Evolutionary conservation across 2,329 filamentous ascomycete species (phyloP).

Genomic region (Phoma sp.): DNA sequence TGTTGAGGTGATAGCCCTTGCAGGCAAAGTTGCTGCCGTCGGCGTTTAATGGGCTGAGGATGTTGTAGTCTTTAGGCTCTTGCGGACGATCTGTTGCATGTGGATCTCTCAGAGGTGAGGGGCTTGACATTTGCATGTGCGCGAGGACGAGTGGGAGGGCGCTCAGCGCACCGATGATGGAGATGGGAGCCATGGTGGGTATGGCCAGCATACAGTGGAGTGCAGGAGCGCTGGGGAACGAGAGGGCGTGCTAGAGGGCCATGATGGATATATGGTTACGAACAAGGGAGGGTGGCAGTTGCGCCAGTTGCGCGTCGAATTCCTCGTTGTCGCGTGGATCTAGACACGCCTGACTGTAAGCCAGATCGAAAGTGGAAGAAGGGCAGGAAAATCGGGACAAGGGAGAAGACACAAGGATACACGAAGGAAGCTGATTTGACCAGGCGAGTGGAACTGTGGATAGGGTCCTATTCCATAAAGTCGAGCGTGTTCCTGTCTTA

Average conservation of each 20-base stretch:
- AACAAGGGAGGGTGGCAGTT: constrained; percentile 28
- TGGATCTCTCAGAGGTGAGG: constrained; percentile 60
- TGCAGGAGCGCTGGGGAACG: constrained; percentile 4
- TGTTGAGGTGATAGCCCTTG: constrained; percentile 68
- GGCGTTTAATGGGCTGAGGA: constrained; percentile 68
- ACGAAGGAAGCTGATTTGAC: neutral
- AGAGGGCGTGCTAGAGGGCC: constrained; percentile 1
- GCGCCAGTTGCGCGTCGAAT: constrained; percentile 34
- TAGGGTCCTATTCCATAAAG: neutral
- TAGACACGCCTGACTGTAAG: constrained; percentile 2
- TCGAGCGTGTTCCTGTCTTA: constrained; percentile 1
- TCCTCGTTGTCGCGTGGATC: constrained; percentile 26
- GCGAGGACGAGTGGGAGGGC: constrained; percentile 27
- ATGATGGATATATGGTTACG: constrained; percentile 18
- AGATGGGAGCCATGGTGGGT: constrained; percentile 32
- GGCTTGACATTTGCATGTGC: constrained; percentile 64
- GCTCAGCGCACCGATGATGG: constrained; percentile 30
- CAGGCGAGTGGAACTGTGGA: neutral
- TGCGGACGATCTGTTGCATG: constrained; percentile 47
- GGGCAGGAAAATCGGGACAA: constrained; percentile 2
- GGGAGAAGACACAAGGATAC: constrained; percentile 1
- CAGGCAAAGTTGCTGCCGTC: constrained; percentile 74
- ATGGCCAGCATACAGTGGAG: constrained; percentile 20
- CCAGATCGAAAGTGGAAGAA: constrained; percentile 7
- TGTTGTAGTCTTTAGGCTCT: constrained; percentile 68